Evolutionary conservation across 139 green algal species (phyloP), one percentile per base, ranked within the genome.

Genomic region (Chlamydomonas sp.): DNA sequence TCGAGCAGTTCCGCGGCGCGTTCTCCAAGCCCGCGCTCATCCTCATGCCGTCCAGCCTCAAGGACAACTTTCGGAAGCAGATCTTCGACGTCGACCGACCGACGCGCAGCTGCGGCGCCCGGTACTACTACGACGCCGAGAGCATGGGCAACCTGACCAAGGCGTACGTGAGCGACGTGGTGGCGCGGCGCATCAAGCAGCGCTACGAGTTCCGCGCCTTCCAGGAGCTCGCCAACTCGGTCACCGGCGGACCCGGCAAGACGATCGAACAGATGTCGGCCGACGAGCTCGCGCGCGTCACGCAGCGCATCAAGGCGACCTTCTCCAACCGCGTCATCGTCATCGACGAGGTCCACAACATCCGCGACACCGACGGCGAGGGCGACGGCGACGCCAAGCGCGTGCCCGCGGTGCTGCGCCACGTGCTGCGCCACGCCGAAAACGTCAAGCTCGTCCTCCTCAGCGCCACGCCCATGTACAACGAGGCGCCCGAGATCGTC

Each of bases 381-480:
- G 1, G 1, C 22, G 59, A 2, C 3, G 33, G 13, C 33, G 6
- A 2, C 2, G 26, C 38, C 24, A 65, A 66, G 50, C 3, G 1
- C n/a, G 33, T n/a, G 16, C 37, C 6, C 35, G 8, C 2, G 1
- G 48, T 33, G 2, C 48, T 75, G 38, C 6, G 16, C 30, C 31
- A 8, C 5, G 60, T 75, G 59, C 57, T 75, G 34, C 1, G 3
- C 20, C 1, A 4, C 2, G 48, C 36, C 38, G 1, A 30, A 8
- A 16, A 49, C 31, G 24, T 39, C 1, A 47, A 31, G 2, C 43
- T 75, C 8, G 1, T 75, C 2, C 59, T 75, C 22, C 60, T 75
- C 35, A 70, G 39, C n/a, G 70, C 70, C 35, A 75, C 70, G 59
- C 70, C 70, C 13, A 65, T 75, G 70, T 75, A 70, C 60, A 65